Evolutionary conservation across 1,139 yeast species (phyloP), one percentile per base, ranked within the genome.

Genomic region (Lodderomyces elongisporus): DNA sequence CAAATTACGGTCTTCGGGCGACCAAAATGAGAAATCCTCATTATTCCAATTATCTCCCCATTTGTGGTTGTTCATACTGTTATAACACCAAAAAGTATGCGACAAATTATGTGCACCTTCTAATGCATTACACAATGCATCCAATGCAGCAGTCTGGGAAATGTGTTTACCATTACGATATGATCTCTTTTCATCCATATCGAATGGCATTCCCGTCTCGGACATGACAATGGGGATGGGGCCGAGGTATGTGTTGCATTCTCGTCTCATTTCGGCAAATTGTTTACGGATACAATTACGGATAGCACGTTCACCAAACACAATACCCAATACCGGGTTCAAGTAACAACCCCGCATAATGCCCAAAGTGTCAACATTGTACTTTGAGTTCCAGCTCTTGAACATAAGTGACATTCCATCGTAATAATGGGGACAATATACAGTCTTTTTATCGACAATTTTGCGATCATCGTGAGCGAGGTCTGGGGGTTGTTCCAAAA

Each of bases 191-290:
- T 74, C 70, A 52, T 89, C 91, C 95, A 89, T 84, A 55, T 91
- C 96, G 55, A 80, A 87, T 2, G 98, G 97, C 80, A 89, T 85
- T 3, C 98, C 98, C n/a, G 91, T 88, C 56, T 89, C 98, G 1
- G 95, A 79, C 68, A 91, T 77, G 27, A 89, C 60, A 5, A 83
- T 73, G 0, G 95, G 95, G 8, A 84, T 62, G 1, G 49, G 33
- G 1, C 95, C 95, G 39, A 85, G 56, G 29, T 67, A 53, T 2
- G 66, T 66, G 14, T 59, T 55, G 10, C 87, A 78, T 51, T 89
- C 96, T 17, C 56, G 52, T 39, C 70, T 73, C 60, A 89, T 71
- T 39, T 74, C 81, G 14, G 54, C 46, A 38, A 89, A 67, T 54
- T 89, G 97, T 28, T 64, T 72, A 33, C 70, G 67, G 32, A 89